Evolutionary conservation across 2,329 filamentous ascomycete genomes (phyloP), one percentile per base, ranked within the genome.

Genomic region (Alternaria solani): DNA sequence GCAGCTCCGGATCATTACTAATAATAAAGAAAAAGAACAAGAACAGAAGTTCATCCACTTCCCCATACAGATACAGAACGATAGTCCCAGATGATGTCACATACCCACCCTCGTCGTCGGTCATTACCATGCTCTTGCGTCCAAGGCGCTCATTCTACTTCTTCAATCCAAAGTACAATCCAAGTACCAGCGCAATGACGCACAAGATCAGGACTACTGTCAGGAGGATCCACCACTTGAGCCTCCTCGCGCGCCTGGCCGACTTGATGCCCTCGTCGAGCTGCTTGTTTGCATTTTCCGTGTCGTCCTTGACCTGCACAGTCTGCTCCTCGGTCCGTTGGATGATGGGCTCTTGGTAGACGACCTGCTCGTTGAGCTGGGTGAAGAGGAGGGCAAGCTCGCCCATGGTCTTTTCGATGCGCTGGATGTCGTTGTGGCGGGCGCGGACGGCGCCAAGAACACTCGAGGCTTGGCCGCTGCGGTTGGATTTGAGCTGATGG

Each of bases 211-310:
- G 61, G 20, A 85, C 69, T 28, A 80, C 72, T 46, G 93, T 82
- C 62, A 88, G 79, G 62, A 91, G 81, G 74, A 89, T 92, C 86
- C 87, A 93, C 91, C 92, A 94, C 84, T 94, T 94, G 80, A 92
- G 86, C 82, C 88, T 91, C 71, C 91, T 86, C 69, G 87, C 85
- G 69, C 87, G 85, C 66, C 86, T 84, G 51, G 91, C 91, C 70
- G 86, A 86, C 65, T 86, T 83, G 68, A 90, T 91, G 61, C 89
- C 91, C 73, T 87, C 84, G 67, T 85, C 84, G 61, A 94, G 86
- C 69, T 94, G 86, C 62, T 83, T 82, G 78, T 91, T 92, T 67
- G 87, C 91, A 65, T 88, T 84, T 69, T 90, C 84, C 52, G 92
- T 85, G 74, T 93, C 86, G 62, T 87, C 82, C 62, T 85, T 85